Evolutionary conservation across 176 grass and related monocot species (phyloP).

Genomic region (Oryza longistaminata): DNA sequence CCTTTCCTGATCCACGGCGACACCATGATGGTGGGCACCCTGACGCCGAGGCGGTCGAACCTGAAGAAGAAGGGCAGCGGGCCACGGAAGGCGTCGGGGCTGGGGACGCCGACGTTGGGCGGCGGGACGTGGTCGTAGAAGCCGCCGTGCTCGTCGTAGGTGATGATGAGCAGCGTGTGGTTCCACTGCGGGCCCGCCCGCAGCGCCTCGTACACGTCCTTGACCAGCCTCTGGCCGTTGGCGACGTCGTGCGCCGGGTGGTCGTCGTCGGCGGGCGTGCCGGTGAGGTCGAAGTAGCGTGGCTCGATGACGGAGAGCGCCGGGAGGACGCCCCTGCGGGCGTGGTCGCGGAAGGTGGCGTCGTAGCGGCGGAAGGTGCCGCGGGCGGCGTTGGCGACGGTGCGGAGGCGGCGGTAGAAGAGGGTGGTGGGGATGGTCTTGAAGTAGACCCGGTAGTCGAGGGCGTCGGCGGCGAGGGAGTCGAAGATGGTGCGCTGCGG

Average conservation of each 20-base stretch:
- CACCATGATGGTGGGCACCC: constrained; percentile 77
- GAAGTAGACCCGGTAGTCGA: constrained; percentile 77
- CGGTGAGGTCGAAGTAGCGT: constrained; percentile 72
- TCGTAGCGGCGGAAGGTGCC: constrained; percentile 63
- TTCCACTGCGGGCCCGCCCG: constrained; percentile 85
- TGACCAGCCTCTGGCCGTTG: constrained; percentile 78
- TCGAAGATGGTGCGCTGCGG: constrained; percentile 93
- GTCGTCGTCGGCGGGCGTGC: constrained; percentile 72
- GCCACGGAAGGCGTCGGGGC: constrained; percentile 68
- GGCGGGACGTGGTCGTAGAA: constrained; percentile 94
- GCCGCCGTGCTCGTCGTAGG: constrained; percentile 90
- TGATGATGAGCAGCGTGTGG: constrained; percentile 66
- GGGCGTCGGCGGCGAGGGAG: constrained; percentile 61
- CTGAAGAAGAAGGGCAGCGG: constrained; percentile 72
- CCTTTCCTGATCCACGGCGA: constrained; percentile 95
- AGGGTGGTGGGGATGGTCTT: constrained; percentile 76
- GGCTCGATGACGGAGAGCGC: constrained; percentile 82
- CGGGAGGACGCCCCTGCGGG: constrained; percentile 51
- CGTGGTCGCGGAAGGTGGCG: constrained; percentile 51
- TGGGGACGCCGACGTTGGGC: constrained; percentile 71
- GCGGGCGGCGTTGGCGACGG: constrained; percentile 45
- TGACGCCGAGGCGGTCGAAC: constrained; percentile 84
- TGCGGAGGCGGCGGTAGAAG: constrained; percentile 78
- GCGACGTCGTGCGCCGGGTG: constrained; percentile 92
- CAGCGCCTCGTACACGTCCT: constrained; percentile 90